These are phyloP conservation scores for Boletus sp. DNA, from an alignment of 1,284 basidiomycete species.

Conservation along the genomic window DNA sequence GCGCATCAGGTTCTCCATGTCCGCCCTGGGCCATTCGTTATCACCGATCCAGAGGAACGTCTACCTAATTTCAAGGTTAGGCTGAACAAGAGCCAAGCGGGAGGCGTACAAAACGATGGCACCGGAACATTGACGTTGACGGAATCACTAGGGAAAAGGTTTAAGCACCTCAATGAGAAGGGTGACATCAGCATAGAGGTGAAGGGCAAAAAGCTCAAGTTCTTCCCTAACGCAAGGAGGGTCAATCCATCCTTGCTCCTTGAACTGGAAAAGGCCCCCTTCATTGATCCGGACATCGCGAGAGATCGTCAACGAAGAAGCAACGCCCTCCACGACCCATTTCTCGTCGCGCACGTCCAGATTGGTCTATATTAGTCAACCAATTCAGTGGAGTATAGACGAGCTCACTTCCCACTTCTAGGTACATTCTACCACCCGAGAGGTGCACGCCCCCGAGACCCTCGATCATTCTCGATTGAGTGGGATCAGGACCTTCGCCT, in stretches of 20 bases:
- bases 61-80: slow-evolving; percentile 54
- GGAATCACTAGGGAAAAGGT: slow-evolving; percentile 39
- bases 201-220: slow-evolving; percentile 30
- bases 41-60: slow-evolving; percentile 36
- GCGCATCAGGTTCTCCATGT: slow-evolving; percentile 50
- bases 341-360: slow-evolving; percentile 57
- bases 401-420: slow-evolving; percentile 6
- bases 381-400: neutral
- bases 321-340: slow-evolving; percentile 39
- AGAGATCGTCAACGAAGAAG: slow-evolving; percentile 49
- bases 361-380: slow-evolving; percentile 45
- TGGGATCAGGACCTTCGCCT: slow-evolving; percentile 46
- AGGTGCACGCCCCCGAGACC: slow-evolving; percentile 32
- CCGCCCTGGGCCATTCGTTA: slow-evolving; percentile 36
- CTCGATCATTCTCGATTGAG: slow-evolving; percentile 62
- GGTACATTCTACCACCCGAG: slow-evolving; percentile 31
- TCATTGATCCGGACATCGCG: slow-evolving; percentile 56
- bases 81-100: slow-evolving; percentile 44
- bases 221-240: slow-evolving; percentile 19
- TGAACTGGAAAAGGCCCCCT: slow-evolving; percentile 55
- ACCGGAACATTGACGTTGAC: slow-evolving; percentile 48
- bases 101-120: slow-evolving; percentile 57
- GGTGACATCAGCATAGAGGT: slow-evolving; percentile 38
- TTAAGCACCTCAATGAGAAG: slow-evolving; percentile 42
- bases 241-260: slow-evolving; percentile 27